Base-by-base conservation (phyloP, 139 green algal species). In the Edaphochlamys debaryana region DNA sequence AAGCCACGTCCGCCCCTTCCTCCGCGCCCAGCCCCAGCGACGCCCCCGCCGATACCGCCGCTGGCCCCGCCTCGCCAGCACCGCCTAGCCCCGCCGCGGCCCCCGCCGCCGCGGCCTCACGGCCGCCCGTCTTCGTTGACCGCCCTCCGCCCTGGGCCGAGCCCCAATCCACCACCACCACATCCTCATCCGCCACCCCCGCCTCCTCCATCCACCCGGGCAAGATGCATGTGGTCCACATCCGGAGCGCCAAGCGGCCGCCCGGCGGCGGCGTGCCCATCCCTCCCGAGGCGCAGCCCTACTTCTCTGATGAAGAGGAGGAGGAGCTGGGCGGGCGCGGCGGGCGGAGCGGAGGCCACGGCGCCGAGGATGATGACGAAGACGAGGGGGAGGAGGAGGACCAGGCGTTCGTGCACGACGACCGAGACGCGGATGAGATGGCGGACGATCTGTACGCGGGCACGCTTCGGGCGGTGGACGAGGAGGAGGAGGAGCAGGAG, bases 381-480 rank as follows among this genome's bases (percentile, higher is more conserved):
- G 56, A 6, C 22, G 25, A 29, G 25, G 56, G 56, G 25, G n/a
- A n/a, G n/a, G n/a, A n/a, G n/a, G n/a, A n/a, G n/a, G 73, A 69
- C 37, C 48, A 80, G 13, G 52, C 29, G 56, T 68, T 52, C 52
- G 52, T 37, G 27, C 73, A 80, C 19, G 75, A 81, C 40, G 75
- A 81, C 42, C 60, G 60, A 0, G 75, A 81, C 34, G 75, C 60
- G 29, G 75, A 81, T 22, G 75, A 81, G 75, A 11, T 81, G 40
- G 75, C 75, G 29, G 75, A 81, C 27, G 75, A 81, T 25, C 41
- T 81, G 75, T 81, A 81, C 41, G 41, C 62, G 38, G 75, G 75
- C 4, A 72, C 75, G 38, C 27, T 81, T 38, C 36, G 54, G n/a
- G 75, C 23, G 3, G 75, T 50, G 30, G 75, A 81, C 32, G 75